These are phyloP conservation scores for Termitomyces sp. DNA, from an alignment of 768 basidiomycete species.

Conservation along the genomic window DNA sequence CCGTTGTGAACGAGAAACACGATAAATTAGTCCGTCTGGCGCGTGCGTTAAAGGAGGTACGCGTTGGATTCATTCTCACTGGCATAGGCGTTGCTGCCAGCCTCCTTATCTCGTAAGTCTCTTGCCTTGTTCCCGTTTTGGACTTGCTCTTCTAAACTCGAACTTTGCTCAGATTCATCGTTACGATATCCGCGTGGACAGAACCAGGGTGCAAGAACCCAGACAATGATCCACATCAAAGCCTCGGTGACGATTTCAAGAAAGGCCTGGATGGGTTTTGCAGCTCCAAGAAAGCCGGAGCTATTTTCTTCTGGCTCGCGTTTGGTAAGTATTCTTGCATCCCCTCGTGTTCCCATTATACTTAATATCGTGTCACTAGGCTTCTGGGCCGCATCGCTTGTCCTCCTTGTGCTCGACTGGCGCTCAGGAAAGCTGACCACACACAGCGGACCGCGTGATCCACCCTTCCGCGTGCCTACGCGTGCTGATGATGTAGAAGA, in stretches of 20 bases:
- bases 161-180: constrained; percentile 48
- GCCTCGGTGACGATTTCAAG: constrained; percentile 59
- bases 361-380: constrained; percentile 29
- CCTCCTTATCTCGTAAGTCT: constrained; percentile 72
- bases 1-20: constrained; percentile 81
- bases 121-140: background rate
- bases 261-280: constrained; percentile 78
- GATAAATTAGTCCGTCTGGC: constrained; percentile 76
- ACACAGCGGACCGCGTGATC: constrained; percentile 54
- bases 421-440: constrained; percentile 59
- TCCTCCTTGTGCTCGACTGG: constrained; percentile 70
- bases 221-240: constrained; percentile 71
- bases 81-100: constrained; percentile 60
- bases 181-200: constrained; percentile 84
- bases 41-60: constrained; percentile 74
- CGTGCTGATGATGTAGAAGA: constrained; percentile 41
- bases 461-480: constrained; percentile 61
- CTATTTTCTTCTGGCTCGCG: constrained; percentile 85
- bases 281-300: constrained; percentile 86
- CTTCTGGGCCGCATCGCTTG: constrained; percentile 71
- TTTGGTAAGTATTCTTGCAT: constrained; percentile 48
- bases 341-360: background rate
- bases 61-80: constrained; percentile 80
- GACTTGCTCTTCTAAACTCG: background rate
- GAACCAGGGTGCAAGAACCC: constrained; percentile 86